These are phyloP conservation scores for Fusarium piperis DNA, from an alignment of 2,329 filamentous ascomycete species.

Conservation along the genomic window DNA sequence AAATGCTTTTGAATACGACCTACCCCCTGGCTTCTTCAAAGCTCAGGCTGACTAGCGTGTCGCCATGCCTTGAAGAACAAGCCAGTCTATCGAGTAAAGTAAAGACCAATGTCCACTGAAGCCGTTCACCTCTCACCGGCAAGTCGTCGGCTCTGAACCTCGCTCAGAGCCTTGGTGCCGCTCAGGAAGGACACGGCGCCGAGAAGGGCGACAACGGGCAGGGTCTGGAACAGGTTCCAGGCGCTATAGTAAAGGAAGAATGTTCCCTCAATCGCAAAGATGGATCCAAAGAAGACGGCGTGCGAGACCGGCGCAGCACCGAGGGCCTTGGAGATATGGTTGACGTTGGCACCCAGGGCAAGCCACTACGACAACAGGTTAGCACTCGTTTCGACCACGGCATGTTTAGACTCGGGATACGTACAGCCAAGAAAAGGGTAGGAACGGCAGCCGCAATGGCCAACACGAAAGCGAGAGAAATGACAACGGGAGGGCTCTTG, in stretches of 20 bases:
- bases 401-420: conserved; percentile 41
- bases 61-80: neutral
- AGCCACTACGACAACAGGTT: conserved; percentile 70
- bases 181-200: conserved; percentile 81
- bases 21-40: neutral
- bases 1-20: neutral
- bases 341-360: conserved; percentile 82
- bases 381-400: conserved; percentile 18
- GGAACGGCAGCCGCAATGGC: conserved; percentile 80
- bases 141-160: conserved; percentile 89
- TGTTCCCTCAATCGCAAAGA: conserved; percentile 86
- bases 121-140: conserved; percentile 70
- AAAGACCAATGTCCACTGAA: neutral
- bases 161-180: conserved; percentile 87
- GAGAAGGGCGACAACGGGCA: conserved; percentile 77
- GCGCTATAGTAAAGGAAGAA: conserved; percentile 94
- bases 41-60: neutral
- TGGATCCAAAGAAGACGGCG: conserved; percentile 83
- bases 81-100: conserved; percentile 16
- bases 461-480: conserved; percentile 81
- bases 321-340: conserved; percentile 80
- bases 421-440: conserved; percentile 74
- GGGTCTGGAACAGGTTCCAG: conserved; percentile 91
- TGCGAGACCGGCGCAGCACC: conserved; percentile 82
- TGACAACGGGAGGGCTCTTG: conserved; percentile 79